Percentiles rank a stretch among this genome's conserved stretches.
phyloP scores from a whole-genome alignment of 2,329 filamentous ascomycete species.

The Pyrenophora tritici-repentis region DNA sequence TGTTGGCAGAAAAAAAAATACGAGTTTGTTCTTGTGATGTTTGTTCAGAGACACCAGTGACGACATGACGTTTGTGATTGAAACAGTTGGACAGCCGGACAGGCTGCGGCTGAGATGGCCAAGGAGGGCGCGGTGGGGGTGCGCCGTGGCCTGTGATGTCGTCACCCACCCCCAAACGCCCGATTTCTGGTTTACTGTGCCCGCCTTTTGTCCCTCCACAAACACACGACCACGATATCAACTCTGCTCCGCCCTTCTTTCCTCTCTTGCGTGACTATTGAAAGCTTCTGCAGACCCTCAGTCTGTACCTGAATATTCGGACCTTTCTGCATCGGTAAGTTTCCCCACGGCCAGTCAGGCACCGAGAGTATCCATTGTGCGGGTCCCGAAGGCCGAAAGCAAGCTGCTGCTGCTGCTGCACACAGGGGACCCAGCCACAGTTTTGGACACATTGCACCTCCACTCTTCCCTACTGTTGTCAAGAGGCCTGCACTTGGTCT shows the following conservation, averaged over 20 bases:
- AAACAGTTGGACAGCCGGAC: constrained; percentile 1
- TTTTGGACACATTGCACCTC: constrained; percentile 45
- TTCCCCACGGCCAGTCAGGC: constrained; percentile 27
- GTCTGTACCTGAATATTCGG: constrained; percentile 9
- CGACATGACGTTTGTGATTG: constrained; percentile 8
- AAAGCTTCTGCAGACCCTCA: neutral
- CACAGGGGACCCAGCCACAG: constrained; percentile 42
- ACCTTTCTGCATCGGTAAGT: constrained; percentile 36
- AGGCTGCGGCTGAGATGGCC: constrained; percentile 35
- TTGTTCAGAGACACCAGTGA: neutral
- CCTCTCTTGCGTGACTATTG: constrained; percentile 1
- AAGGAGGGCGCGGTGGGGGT: constrained; percentile 26
- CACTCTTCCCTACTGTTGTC: constrained; percentile 18
- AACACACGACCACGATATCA: constrained; percentile 7
- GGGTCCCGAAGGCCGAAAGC: constrained; percentile 33
- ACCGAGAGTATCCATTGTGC: constrained; percentile 17
- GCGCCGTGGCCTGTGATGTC: constrained; percentile 36
- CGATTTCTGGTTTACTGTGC: constrained; percentile 40
- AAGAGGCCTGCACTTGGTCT: constrained; percentile 15
- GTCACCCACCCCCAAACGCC: constrained; percentile 41
- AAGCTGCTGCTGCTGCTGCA: constrained; percentile 8
- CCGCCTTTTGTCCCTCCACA: constrained; percentile 15
- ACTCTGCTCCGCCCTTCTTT: constrained; percentile 1
- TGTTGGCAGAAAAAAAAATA: constrained; percentile 25
- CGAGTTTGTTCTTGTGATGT: constrained; percentile 1